Percentiles rank a stretch among this genome's conserved stretches.
Evolutionary conservation across 2,329 filamentous ascomycete genomes (phyloP).

Genomic region (Dissoconium aciculare): DNA sequence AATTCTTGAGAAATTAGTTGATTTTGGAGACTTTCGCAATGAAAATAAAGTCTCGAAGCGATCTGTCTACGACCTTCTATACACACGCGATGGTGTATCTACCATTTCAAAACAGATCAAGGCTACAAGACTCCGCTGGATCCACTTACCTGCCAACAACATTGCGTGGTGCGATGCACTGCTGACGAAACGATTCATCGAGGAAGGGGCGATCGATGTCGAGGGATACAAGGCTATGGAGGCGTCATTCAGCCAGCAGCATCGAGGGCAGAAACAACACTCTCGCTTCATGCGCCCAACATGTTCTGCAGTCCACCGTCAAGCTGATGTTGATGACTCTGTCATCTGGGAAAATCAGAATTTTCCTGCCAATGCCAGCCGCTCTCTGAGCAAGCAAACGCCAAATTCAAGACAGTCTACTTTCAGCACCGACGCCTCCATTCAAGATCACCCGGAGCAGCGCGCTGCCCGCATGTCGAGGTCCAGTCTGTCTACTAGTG

Average conservation of each 20-base stretch:
- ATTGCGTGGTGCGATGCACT: conserved; percentile 49
- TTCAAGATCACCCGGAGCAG: too few species aligned
- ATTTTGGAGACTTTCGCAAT: conserved; percentile 16
- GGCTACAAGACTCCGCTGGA: conserved; percentile 30
- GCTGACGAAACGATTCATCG: conserved; percentile 49
- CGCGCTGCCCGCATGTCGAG: too few species aligned
- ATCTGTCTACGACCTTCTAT: conserved; percentile 14
- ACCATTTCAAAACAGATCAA: conserved; percentile 28
- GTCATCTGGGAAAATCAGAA: background rate
- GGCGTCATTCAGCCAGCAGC: conserved; percentile 46
- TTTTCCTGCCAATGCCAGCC: background rate
- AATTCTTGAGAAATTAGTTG: conserved; percentile 6
- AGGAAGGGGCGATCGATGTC: conserved; percentile 46
- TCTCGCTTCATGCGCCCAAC: conserved; percentile 48
- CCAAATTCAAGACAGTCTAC: background rate
- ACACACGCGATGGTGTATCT: conserved; percentile 12
- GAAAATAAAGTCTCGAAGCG: conserved; percentile 14
- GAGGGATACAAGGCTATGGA: conserved; percentile 49
- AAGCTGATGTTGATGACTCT: conserved; percentile 7
- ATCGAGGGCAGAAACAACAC: conserved; percentile 43
- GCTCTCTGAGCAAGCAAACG: background rate
- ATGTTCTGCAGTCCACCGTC: conserved; percentile 23
- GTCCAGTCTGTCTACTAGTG: too few species aligned
- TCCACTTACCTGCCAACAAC: conserved; percentile 35
- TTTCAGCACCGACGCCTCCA: background rate